Percentiles rank a stretch among this genome's conserved stretches.
phyloP scores from a whole-genome alignment of 768 basidiomycete genomes.

The Hygrocybe punicea region DNA sequence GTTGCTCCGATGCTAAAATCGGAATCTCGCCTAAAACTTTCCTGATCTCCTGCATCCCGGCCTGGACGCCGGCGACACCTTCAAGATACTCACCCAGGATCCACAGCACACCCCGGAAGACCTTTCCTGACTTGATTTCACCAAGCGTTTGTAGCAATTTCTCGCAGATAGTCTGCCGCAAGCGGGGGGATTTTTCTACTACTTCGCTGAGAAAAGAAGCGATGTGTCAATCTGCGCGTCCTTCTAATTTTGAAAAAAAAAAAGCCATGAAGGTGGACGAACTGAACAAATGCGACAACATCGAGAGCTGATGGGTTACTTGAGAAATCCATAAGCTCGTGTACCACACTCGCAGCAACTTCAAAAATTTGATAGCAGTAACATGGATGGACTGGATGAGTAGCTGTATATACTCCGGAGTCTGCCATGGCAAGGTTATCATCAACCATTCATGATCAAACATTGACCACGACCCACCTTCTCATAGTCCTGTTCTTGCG shows the following conservation, averaged over 20 bases:
- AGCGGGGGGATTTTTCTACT: conserved; percentile 92
- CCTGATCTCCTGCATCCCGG: conserved; percentile 72
- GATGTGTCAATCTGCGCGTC: too few species aligned
- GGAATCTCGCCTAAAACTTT: conserved; percentile 95
- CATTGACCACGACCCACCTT: conserved; percentile 51
- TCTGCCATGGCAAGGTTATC: conserved; percentile 47
- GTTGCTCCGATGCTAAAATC: conserved; percentile 87
- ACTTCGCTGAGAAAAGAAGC: conserved; percentile 62
- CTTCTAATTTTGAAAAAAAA: too few species aligned
- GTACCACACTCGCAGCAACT: conserved; percentile 92
- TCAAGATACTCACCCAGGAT: conserved; percentile 96
- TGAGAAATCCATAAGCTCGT: conserved; percentile 90
- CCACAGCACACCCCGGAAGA: conserved; percentile 95
- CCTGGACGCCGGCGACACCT: conserved; percentile 60
- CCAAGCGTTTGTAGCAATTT: conserved; percentile 77
- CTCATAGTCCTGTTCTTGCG: conserved; percentile 87
- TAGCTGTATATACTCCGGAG: conserved; percentile 90
- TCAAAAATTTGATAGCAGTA: conserved; percentile 94
- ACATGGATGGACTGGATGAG: conserved; percentile 97
- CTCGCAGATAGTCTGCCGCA: conserved; percentile 78
- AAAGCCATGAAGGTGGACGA: conserved; percentile 6
- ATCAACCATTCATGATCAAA: neutral
- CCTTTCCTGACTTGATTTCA: conserved; percentile 94
- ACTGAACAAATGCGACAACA: conserved; percentile 72
- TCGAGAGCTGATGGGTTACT: conserved; percentile 94